Evolutionary conservation across 768 basidiomycete species (phyloP).

Genomic region (Gelatoporia subvermispora): DNA sequence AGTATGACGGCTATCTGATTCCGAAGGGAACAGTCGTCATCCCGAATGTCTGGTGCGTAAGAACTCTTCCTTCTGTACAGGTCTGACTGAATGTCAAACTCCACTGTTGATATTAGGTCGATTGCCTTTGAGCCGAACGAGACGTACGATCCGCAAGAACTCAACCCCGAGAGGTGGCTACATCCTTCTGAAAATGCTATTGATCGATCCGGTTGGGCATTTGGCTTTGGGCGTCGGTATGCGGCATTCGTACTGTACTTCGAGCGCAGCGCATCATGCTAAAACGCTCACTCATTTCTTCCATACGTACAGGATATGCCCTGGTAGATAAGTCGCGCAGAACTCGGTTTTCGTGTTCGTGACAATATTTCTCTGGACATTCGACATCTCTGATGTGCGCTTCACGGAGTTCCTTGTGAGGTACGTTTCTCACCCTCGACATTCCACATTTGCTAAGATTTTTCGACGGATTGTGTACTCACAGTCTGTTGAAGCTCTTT

Average conservation of each 20-base stretch:
- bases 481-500: slow-evolving; percentile 5
- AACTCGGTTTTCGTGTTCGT: slow-evolving; percentile 14
- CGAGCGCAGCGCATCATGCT: background rate
- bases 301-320: slow-evolving; percentile 3
- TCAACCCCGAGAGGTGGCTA: slow-evolving; percentile 18
- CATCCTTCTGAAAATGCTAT: background rate
- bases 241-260: background rate
- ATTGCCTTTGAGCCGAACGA: slow-evolving; percentile 7
- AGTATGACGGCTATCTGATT: slow-evolving; percentile 17
- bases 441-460: background rate
- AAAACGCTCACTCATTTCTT: background rate
- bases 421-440: background rate
- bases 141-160: slow-evolving; percentile 8
- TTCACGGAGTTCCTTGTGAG: slow-evolving; percentile 6
- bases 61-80: background rate
- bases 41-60: slow-evolving; percentile 18
- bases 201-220: slow-evolving; percentile 4
- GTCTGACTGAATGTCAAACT: no score
- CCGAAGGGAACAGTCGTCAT: slow-evolving; percentile 13
- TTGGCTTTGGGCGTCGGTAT: slow-evolving; percentile 13
- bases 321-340: slow-evolving; percentile 11
- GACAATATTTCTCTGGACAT: slow-evolving; percentile 5
- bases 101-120: no score
- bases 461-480: background rate
- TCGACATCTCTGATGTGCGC: slow-evolving; percentile 5